phyloP scores from a whole-genome alignment of 2,329 filamentous ascomycete species.

The Lachnellula willkommii region DNA sequence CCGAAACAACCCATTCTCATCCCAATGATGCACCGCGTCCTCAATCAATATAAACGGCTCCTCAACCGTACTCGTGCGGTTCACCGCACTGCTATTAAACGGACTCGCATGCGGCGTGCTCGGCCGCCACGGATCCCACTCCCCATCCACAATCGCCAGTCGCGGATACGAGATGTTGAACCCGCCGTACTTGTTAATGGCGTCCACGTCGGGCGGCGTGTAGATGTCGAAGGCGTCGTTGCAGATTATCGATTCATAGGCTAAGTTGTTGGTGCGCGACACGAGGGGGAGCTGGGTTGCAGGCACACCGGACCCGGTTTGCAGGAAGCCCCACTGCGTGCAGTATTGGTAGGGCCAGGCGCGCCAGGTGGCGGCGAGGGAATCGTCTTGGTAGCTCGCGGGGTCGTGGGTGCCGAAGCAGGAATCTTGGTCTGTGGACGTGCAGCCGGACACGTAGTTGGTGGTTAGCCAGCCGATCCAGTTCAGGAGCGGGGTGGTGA shows the following conservation, averaged over 20 bases:
- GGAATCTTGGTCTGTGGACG: conserved; percentile 38
- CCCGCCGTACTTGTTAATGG: conserved; percentile 72
- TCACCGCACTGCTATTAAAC: conserved; percentile 41
- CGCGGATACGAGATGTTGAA: conserved; percentile 66
- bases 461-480: conserved; percentile 49
- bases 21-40: conserved; percentile 77
- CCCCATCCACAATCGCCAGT: conserved; percentile 71
- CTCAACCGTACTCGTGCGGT: conserved; percentile 52
- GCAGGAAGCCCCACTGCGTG: conserved; percentile 69
- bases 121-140: conserved; percentile 74
- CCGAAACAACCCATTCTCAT: conserved; percentile 62
- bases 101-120: conserved; percentile 63
- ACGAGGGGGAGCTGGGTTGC: conserved; percentile 59
- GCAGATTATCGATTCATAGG: conserved; percentile 60
- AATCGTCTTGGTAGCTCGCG: conserved; percentile 41
- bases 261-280: conserved; percentile 62
- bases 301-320: conserved; percentile 67
- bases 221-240: conserved; percentile 65
- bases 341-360: conserved; percentile 48
- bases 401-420: conserved; percentile 47
- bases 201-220: conserved; percentile 53
- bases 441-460: conserved; percentile 37
- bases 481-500: conserved; percentile 51
- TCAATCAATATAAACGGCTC: conserved; percentile 71
- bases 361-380: conserved; percentile 40